A percentile compares a stretch with the other conserved stretches of the same genome.
These are phyloP conservation scores for Glutinoglossum americanum DNA, from an alignment of 495 filamentous ascomycete species.

Conservation along the genomic window DNA sequence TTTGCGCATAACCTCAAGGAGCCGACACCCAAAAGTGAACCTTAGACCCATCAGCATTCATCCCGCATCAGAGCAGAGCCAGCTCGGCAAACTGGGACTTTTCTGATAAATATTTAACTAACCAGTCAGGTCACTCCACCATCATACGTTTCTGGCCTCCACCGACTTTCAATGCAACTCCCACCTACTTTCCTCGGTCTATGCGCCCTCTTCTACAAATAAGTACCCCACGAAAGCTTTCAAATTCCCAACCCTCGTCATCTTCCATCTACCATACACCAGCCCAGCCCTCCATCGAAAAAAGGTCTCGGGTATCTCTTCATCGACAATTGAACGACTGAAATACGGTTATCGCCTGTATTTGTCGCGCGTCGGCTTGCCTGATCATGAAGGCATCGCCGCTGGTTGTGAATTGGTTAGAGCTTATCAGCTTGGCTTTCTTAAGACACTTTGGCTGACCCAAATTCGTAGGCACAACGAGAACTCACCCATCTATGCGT, in stretches of 20 bases:
- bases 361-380: neutral
- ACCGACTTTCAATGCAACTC: neutral
- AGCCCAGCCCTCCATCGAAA: neutral
- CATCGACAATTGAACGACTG: neutral
- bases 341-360: neutral
- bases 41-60: neutral
- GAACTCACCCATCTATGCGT: constrained; percentile 83
- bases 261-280: neutral
- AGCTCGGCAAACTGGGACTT: neutral
- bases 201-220: neutral
- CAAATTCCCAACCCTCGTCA: neutral
- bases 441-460: constrained; percentile 50
- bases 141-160: neutral
- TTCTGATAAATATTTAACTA: neutral
- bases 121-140: neutral
- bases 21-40: neutral
- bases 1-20: neutral
- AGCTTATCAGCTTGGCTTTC: constrained; percentile 46
- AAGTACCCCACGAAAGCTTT: neutral
- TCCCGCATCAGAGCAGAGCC: constrained; percentile 1
- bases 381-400: constrained; percentile 2
- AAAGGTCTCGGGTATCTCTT: neutral
- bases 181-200: neutral
- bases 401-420: constrained; percentile 4
- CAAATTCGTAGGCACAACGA: constrained; percentile 50